Percentiles rank a stretch among this genome's conserved stretches.
phyloP scores from a whole-genome alignment of 192 early-diverging fungal genomes.

The Dimargaris xerosporica region DNA sequence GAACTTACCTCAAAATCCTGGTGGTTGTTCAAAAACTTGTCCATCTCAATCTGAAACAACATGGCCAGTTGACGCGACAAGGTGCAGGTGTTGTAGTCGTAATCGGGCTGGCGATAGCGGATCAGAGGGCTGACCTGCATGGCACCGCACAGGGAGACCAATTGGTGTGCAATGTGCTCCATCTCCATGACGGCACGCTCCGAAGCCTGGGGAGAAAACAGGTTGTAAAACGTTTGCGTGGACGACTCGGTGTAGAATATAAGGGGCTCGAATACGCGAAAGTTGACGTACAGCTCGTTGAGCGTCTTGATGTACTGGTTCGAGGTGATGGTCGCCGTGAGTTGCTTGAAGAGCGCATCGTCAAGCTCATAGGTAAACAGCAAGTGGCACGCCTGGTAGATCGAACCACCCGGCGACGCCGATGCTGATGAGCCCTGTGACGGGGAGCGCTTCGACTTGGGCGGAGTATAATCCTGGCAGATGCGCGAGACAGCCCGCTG shows the following conservation, averaged over 20 bases:
- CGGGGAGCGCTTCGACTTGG: neutral
- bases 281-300: slow-evolving; percentile 34
- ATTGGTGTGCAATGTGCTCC: slow-evolving; percentile 38
- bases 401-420: slow-evolving; percentile 12
- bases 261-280: slow-evolving; percentile 20
- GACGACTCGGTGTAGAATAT: slow-evolving; percentile 26
- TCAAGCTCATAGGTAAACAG: slow-evolving; percentile 33
- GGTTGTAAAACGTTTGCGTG: slow-evolving; percentile 26
- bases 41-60: slow-evolving; percentile 71
- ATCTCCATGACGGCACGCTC: slow-evolving; percentile 26
- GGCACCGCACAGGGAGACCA: slow-evolving; percentile 74
- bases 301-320: slow-evolving; percentile 23
- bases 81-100: slow-evolving; percentile 44
- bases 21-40: slow-evolving; percentile 51
- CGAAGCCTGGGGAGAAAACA: slow-evolving; percentile 30
- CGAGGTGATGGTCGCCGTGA: slow-evolving; percentile 21
- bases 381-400: slow-evolving; percentile 26
- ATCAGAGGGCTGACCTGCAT: slow-evolving; percentile 87
- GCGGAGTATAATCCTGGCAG: slow-evolving; percentile 19
- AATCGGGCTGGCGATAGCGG: slow-evolving; percentile 72
- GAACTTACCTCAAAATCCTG: slow-evolving; percentile 42
- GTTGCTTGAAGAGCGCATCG: slow-evolving; percentile 20
- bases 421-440: slow-evolving; percentile 8
- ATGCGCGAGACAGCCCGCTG: slow-evolving; percentile 23
- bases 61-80: slow-evolving; percentile 65